phyloP scores from a whole-genome alignment of 192 early-diverging fungal species.

The Coemansia umbellata region DNA sequence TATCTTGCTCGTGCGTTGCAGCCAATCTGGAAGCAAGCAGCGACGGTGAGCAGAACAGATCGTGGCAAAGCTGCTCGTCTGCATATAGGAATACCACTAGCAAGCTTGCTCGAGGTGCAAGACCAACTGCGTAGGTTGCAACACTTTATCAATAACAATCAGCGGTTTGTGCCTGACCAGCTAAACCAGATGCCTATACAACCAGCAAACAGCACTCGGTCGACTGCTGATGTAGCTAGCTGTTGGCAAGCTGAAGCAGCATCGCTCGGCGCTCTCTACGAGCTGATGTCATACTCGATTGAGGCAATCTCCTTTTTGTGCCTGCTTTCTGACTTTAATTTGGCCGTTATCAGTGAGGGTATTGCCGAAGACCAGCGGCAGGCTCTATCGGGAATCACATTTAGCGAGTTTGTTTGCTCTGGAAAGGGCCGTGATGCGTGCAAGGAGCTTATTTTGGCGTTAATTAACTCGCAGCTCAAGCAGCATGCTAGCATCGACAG shows the following conservation, averaged over 20 bases:
- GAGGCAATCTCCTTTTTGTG: conserved; percentile 67
- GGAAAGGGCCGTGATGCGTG: conserved; percentile 55
- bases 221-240: conserved; percentile 25
- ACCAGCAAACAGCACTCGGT: conserved; percentile 27
- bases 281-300: conserved; percentile 54
- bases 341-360: conserved; percentile 51
- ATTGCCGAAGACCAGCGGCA: conserved; percentile 51
- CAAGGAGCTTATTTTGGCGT: conserved; percentile 59
- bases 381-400: conserved; percentile 51
- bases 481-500: conserved; percentile 53
- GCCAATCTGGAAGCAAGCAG: conserved; percentile 67
- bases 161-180: conserved; percentile 53
- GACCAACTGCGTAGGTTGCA: conserved; percentile 45
- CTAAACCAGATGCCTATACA: conserved; percentile 50
- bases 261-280: conserved; percentile 57
- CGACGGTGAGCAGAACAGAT: conserved; percentile 1
- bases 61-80: conserved; percentile 7
- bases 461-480: conserved; percentile 60
- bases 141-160: conserved; percentile 47
- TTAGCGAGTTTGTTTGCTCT: conserved; percentile 55
- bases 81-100: conserved; percentile 37
- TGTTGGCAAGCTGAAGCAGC: conserved; percentile 60
- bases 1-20: conserved; percentile 70
- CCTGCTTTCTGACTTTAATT: conserved; percentile 62
- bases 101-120: conserved; percentile 43